Conservation (phyloP, 2,329 filamentous ascomycete species). For the Lachnellula hyalina region DNA sequence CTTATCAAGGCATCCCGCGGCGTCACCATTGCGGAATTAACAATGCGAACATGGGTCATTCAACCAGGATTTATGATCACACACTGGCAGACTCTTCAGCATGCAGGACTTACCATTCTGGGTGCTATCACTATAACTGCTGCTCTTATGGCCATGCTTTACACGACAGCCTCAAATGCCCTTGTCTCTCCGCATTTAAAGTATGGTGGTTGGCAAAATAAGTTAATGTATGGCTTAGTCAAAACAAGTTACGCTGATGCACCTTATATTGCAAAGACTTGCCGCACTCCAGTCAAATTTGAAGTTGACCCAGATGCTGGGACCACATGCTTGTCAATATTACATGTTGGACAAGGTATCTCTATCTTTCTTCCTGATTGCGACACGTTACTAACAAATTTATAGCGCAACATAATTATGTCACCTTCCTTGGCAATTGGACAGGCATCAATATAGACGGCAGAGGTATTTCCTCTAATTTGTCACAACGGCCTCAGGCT, state of each 20-base stretch:
- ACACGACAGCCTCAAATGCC: slow-evolving; percentile 71
- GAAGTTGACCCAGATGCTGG: slow-evolving; percentile 38
- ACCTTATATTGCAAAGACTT: slow-evolving; percentile 48
- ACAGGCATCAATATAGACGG: slow-evolving; percentile 39
- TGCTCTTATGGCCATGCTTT: slow-evolving; percentile 62
- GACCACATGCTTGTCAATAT: slow-evolving; percentile 60
- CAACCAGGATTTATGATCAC: slow-evolving; percentile 69
- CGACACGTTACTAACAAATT: not conserved
- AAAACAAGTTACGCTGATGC: slow-evolving; percentile 59
- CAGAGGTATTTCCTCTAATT: slow-evolving; percentile 36
- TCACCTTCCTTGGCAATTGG: slow-evolving; percentile 56
- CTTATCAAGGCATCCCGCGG: slow-evolving; percentile 56
- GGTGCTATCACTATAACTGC: slow-evolving; percentile 60
- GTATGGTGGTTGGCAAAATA: slow-evolving; percentile 46
- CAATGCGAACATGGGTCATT: slow-evolving; percentile 71
- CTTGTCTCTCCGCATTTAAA: slow-evolving; percentile 69
- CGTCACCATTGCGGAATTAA: slow-evolving; percentile 70
- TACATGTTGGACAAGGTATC: slow-evolving; percentile 59
- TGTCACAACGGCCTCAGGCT: slow-evolving; percentile 50
- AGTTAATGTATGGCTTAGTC: slow-evolving; percentile 51
- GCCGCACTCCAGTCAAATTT: slow-evolving; percentile 54
- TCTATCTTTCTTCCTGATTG: not conserved
- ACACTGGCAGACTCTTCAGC: slow-evolving; percentile 58
- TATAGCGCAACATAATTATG: slow-evolving; percentile 60
- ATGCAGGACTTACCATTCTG: slow-evolving; percentile 57